A percentile compares a stretch with the other conserved stretches of the same genome.
Evolutionary conservation across 352 stramenopile genomes (phyloP).

Genomic region (Blastocystis sp.): DNA sequence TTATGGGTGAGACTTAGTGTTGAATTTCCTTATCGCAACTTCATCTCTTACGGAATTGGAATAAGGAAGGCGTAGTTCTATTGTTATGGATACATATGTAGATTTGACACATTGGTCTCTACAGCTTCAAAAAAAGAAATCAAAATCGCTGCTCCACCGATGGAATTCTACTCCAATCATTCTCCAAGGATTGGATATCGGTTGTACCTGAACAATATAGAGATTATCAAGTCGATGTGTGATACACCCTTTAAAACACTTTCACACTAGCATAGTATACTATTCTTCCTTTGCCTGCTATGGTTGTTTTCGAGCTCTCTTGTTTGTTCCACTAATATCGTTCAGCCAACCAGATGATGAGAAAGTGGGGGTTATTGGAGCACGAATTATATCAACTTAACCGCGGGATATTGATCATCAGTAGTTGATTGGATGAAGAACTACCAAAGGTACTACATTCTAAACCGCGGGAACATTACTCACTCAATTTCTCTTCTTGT

Average conservation of each 20-base stretch:
- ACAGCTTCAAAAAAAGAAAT: background rate
- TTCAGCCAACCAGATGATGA: background rate
- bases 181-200: background rate
- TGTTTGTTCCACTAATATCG: background rate
- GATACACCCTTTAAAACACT: slow-evolving; percentile 30
- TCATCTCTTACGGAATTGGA: slow-evolving; percentile 38
- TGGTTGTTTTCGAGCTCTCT: background rate
- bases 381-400: too few species aligned
- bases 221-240: slow-evolving; percentile 20
- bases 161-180: slow-evolving; percentile 1
- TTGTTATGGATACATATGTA: background rate
- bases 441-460: too few species aligned
- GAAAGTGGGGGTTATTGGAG: too few species aligned
- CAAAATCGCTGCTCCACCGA: slow-evolving; percentile 2
- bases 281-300: background rate
- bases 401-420: too few species aligned
- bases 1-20: background rate
- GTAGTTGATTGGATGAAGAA: too few species aligned
- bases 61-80: slow-evolving; percentile 10
- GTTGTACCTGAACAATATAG: slow-evolving; percentile 12
- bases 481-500: too few species aligned
- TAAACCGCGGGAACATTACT: too few species aligned
- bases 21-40: slow-evolving; percentile 31
- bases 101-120: slow-evolving; percentile 34
- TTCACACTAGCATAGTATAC: background rate